phyloP scores from a whole-genome alignment of 2,329 filamentous ascomycete species.

The Beauveria rudraprayagi region DNA sequence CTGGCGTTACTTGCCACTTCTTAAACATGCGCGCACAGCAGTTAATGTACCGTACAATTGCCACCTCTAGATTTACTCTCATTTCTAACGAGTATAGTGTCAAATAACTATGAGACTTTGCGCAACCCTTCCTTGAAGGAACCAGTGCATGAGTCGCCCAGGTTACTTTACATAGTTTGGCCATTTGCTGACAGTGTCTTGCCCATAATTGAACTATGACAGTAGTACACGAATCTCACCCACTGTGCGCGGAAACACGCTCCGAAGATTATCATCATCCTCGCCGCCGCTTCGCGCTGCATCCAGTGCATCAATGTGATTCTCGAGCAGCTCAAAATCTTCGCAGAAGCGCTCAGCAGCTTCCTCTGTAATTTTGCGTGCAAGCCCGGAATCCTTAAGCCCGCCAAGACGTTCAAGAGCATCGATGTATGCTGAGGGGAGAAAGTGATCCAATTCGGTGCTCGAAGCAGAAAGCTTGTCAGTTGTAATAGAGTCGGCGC shows the following conservation, averaged over 20 bases:
- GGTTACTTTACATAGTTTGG: not conserved
- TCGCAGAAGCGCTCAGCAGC: constrained; percentile 77
- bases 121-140: not conserved
- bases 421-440: constrained; percentile 89
- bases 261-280: constrained; percentile 20
- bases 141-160: not conserved
- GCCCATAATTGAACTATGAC: constrained; percentile 28
- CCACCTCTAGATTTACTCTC: not conserved
- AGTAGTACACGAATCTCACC: constrained; percentile 53
- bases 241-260: constrained; percentile 49
- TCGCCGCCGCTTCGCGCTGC: constrained; percentile 20
- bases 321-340: constrained; percentile 63
- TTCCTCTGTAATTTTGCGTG: constrained; percentile 69
- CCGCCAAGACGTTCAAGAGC: constrained; percentile 72
- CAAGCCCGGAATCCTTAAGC: constrained; percentile 63
- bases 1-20: not conserved
- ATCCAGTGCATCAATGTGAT: constrained; percentile 37
- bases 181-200: not conserved
- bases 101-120: not conserved
- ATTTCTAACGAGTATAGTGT: not conserved
- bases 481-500: constrained; percentile 35
- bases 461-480: constrained; percentile 56
- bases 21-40: not conserved
- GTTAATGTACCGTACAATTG: not conserved
- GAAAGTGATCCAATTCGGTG: constrained; percentile 77